Conservation (phyloP, 441 rosid genomes). For the Populus hybrid region DNA sequence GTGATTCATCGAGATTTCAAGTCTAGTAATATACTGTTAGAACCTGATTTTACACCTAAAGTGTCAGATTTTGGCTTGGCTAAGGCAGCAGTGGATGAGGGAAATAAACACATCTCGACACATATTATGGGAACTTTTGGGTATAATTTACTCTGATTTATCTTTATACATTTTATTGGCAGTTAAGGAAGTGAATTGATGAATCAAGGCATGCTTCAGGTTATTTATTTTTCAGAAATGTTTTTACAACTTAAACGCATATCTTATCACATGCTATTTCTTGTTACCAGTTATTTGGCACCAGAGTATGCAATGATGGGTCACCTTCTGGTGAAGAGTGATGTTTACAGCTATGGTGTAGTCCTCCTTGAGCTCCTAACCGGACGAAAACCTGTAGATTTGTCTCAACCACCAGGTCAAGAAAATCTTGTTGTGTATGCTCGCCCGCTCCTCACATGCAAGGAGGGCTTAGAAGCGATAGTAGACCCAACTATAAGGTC, state of each 20-base stretch:
- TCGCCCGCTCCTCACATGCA: conserved; percentile 60
- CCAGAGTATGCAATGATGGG: conserved; percentile 88
- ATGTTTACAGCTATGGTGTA: conserved; percentile 80
- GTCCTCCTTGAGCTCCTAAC: conserved; percentile 82
- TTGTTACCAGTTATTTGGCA: conserved; percentile 51
- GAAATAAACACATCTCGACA: conserved; percentile 57
- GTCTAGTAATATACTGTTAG: conserved; percentile 73
- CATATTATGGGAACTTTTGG: conserved; percentile 84
- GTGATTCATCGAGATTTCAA: conserved; percentile 77
- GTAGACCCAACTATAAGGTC: conserved; percentile 43
- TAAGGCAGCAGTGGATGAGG: conserved; percentile 62
- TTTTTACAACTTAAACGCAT: not conserved
- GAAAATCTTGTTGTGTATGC: conserved; percentile 68
- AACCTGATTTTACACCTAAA: conserved; percentile 68
- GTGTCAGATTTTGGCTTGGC: conserved; percentile 84
- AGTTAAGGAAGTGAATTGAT: not conserved
- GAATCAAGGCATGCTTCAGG: not conserved
- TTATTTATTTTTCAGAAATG: not conserved
- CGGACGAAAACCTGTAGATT: conserved; percentile 71
- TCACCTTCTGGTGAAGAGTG: conserved; percentile 76
- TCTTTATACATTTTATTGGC: not conserved
- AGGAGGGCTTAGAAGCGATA: conserved; percentile 47
- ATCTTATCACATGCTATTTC: conserved; percentile 8
- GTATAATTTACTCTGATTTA: conserved; percentile 28
- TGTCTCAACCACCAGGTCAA: conserved; percentile 64